A percentile compares a stretch with the other conserved stretches of the same genome.
Evolutionary conservation across 2,329 filamentous ascomycete species (phyloP).

Genomic region (Colletotrichum sp.): DNA sequence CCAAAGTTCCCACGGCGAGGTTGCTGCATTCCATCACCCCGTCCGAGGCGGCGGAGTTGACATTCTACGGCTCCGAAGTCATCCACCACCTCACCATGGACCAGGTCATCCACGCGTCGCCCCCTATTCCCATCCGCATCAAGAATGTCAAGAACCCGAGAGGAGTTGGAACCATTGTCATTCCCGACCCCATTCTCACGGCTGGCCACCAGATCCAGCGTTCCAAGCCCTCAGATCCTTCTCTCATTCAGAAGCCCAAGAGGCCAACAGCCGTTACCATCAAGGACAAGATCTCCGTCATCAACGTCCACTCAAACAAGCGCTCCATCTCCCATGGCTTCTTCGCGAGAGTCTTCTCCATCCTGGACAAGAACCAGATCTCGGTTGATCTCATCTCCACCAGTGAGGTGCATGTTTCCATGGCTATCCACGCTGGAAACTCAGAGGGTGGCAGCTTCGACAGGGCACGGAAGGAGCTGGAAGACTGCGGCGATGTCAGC

Average conservation of each 20-base stretch:
- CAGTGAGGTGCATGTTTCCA: slow-evolving; percentile 94
- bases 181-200: slow-evolving; percentile 71
- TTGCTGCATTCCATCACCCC: slow-evolving; percentile 90
- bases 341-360: slow-evolving; percentile 91
- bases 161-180: slow-evolving; percentile 79
- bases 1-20: slow-evolving; percentile 91
- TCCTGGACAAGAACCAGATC: slow-evolving; percentile 84
- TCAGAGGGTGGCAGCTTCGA: slow-evolving; percentile 67
- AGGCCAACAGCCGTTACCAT: slow-evolving; percentile 91
- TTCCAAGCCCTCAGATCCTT: slow-evolving; percentile 45
- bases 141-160: slow-evolving; percentile 91
- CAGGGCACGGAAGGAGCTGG: slow-evolving; percentile 73
- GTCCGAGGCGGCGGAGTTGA: slow-evolving; percentile 93
- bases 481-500: slow-evolving; percentile 86
- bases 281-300: slow-evolving; percentile 94
- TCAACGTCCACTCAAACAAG: slow-evolving; percentile 98
- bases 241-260: slow-evolving; percentile 66
- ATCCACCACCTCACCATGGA: slow-evolving; percentile 99
- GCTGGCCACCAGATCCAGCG: slow-evolving; percentile 64
- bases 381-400: slow-evolving; percentile 97
- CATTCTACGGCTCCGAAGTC: slow-evolving; percentile 93
- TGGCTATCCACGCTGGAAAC: slow-evolving; percentile 89
- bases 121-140: slow-evolving; percentile 84
- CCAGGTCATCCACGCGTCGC: slow-evolving; percentile 82
- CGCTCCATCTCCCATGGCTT: slow-evolving; percentile 95